Percentiles rank a stretch among this genome's conserved stretches.
phyloP scores from a whole-genome alignment of 768 basidiomycete genomes.

The Psilocybe tampanensis region DNA sequence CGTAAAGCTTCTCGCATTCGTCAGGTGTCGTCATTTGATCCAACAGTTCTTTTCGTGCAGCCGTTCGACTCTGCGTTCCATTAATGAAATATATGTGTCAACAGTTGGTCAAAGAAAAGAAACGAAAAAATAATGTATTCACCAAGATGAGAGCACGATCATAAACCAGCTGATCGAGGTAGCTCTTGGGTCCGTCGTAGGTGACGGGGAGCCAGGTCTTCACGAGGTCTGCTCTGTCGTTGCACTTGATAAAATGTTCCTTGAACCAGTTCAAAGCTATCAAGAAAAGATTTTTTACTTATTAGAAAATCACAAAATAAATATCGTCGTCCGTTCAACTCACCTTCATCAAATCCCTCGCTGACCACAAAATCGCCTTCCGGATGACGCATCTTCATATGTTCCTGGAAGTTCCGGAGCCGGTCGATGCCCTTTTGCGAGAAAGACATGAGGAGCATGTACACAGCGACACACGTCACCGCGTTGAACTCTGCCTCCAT shows the following conservation, averaged over 20 bases:
- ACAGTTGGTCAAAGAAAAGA: neutral
- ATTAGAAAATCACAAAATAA: neutral
- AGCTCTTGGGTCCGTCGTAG: constrained; percentile 80
- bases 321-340: constrained; percentile 3
- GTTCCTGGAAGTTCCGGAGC: constrained; percentile 77
- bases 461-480: constrained; percentile 84
- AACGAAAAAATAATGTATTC: constrained; percentile 29
- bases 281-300: constrained; percentile 3
- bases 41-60: constrained; percentile 87
- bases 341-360: constrained; percentile 82
- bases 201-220: constrained; percentile 88
- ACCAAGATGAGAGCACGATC: constrained; percentile 89
- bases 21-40: constrained; percentile 75
- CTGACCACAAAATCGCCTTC: constrained; percentile 76
- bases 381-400: constrained; percentile 78
- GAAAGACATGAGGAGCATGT: constrained; percentile 91
- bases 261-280: constrained; percentile 88
- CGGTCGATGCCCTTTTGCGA: constrained; percentile 91
- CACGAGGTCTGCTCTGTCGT: constrained; percentile 85
- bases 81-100: neutral
- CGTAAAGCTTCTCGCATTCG: constrained; percentile 93
- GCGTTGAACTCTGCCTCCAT: constrained; percentile 83
- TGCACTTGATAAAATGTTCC: constrained; percentile 91
- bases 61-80: constrained; percentile 86
- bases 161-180: constrained; percentile 90